Evolutionary conservation across 2,329 filamentous ascomycete genomes (phyloP).

Genomic region (Colletotrichum somersetense): DNA sequence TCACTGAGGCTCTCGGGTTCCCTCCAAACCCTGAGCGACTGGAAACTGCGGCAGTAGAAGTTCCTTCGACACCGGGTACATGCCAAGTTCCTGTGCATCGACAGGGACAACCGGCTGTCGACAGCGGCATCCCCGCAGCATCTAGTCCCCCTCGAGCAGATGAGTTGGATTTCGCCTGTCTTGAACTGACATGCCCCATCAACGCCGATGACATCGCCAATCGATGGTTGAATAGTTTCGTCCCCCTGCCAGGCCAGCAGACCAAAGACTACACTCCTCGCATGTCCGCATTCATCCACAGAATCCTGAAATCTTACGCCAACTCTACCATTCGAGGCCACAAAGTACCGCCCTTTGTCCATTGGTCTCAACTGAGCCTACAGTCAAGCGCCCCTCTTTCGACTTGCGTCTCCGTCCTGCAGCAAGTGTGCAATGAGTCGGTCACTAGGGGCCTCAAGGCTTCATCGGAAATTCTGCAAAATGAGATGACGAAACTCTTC

Average conservation of each 20-base stretch:
- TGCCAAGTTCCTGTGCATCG: background rate
- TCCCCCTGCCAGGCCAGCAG: constrained; percentile 58
- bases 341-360: constrained; percentile 59
- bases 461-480: constrained; percentile 52
- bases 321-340: constrained; percentile 53
- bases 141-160: background rate
- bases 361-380: constrained; percentile 52
- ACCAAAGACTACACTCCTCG: constrained; percentile 56
- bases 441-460: constrained; percentile 45
- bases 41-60: background rate
- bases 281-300: constrained; percentile 55
- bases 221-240: constrained; percentile 62
- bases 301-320: constrained; percentile 60
- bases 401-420: constrained; percentile 56
- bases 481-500: constrained; percentile 59
- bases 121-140: background rate
- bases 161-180: constrained; percentile 50
- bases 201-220: constrained; percentile 61
- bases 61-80: background rate
- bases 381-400: constrained; percentile 51
- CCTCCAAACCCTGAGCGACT: background rate
- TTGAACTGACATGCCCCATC: constrained; percentile 59
- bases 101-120: background rate
- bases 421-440: constrained; percentile 54
- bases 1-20: background rate